Percentiles rank a stretch among this genome's conserved stretches.
Conservation (phyloP, 805 yeast species). For the Ogataea trehalophila region DNA sequence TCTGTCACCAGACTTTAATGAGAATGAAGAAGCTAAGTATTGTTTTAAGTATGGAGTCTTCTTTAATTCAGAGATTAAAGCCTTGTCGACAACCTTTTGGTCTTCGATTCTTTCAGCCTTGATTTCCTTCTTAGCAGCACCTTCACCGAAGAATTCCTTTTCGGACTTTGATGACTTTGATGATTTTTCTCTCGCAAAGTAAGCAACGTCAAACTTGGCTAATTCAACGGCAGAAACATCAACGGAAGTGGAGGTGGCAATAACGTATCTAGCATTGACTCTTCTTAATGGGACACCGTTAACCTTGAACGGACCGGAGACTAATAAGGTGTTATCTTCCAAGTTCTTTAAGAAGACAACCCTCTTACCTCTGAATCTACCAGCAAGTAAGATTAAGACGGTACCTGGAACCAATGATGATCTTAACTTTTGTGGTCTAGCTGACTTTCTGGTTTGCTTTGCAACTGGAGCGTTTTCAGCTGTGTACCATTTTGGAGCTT, state of each 20-base stretch:
- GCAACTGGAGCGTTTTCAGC: conserved; percentile 87
- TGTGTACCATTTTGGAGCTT: conserved; percentile 90
- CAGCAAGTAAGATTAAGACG: conserved; percentile 86
- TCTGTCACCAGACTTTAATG: conserved; percentile 96
- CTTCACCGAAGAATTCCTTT: conserved; percentile 85
- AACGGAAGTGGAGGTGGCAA: conserved; percentile 95
- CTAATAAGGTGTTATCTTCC: conserved; percentile 97
- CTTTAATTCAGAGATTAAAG: conserved; percentile 89
- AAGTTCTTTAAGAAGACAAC: conserved; percentile 95
- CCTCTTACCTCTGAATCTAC: conserved; percentile 99
- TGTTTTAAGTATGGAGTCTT: conserved; percentile 96
- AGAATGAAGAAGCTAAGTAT: conserved; percentile 92
- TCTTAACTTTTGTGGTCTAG: conserved; percentile 93
- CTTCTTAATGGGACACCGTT: conserved; percentile 99
- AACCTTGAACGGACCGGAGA: conserved; percentile 98
- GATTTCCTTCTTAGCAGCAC: conserved; percentile 77
- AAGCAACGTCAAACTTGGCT: conserved; percentile 86
- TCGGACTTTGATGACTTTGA: conserved; percentile 81
- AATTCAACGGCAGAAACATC: conserved; percentile 74
- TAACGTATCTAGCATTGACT: conserved; percentile 98
- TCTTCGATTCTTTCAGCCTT: conserved; percentile 94
- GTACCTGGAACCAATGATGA: conserved; percentile 46
- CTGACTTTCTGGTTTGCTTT: conserved; percentile 85
- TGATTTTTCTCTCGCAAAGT: conserved; percentile 94
- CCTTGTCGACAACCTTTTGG: conserved; percentile 94